phyloP scores from a whole-genome alignment of 768 basidiomycete genomes.

The Erythrobasidium yunnanense region DNA sequence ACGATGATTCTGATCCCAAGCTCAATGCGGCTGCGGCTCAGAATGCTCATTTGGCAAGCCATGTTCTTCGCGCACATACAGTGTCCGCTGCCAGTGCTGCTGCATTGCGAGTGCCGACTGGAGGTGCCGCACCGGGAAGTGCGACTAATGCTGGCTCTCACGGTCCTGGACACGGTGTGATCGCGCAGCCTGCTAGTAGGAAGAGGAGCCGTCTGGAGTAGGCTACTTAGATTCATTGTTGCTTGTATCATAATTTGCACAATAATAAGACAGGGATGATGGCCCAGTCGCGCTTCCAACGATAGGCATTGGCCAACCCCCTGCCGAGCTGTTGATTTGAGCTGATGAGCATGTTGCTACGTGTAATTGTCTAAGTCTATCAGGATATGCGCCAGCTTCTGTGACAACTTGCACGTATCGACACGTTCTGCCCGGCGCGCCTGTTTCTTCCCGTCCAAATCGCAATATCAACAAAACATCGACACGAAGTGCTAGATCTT shows the following conservation, averaged over 20 bases:
- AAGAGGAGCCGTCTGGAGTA: not conserved
- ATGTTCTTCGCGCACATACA: not conserved
- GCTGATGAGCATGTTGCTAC: no score
- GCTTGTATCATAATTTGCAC: not conserved
- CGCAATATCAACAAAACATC: no score
- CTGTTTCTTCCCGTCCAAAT: no score
- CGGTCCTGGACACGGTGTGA: not conserved
- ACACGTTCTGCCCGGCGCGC: no score
- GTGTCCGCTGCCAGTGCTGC: conserved; percentile 6
- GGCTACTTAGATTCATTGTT: not conserved
- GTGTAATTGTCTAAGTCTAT: no score
- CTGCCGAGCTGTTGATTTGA: no score
- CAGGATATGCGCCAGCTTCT: no score
- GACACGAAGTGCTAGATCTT: no score
- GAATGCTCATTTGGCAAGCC: conserved; percentile 13
- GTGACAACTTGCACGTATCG: no score
- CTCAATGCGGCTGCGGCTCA: conserved; percentile 25
- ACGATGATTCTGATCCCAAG: conserved; percentile 55
- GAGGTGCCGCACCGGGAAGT: not conserved
- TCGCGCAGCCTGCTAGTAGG: not conserved
- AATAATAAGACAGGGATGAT: no score
- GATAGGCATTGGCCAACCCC: no score
- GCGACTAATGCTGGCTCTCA: not conserved
- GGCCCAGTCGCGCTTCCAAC: no score
- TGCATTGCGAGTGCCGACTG: not conserved